Base-by-base conservation (phyloP, 805 yeast genomes). In the Metschnikowia similis region DNA sequence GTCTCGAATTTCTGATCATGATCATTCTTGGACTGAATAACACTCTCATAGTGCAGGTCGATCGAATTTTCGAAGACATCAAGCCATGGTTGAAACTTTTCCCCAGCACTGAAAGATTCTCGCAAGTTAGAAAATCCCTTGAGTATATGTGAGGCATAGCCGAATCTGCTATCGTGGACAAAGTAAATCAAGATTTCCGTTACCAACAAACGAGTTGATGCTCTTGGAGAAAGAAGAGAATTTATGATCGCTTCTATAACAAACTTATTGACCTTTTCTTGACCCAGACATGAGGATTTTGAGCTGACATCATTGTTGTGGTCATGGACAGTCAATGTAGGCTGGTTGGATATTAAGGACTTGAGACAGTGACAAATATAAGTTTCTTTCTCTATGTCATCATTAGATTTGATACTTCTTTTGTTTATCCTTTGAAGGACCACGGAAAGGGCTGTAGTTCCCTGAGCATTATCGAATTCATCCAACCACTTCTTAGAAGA, bases 361-460 rank as follows among this genome's bases (percentile, higher is more conserved):
- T 66, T 70, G 46, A 74, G 64, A 48, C 76, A 72, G 51, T 61
- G 66, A 9, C 74, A 69, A 32, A 73, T 72, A 17, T 59, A 52
- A 48, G 55, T 69, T 49, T 74, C 78, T 47, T 59, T 67, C 46
- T 72, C 76, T 35, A 73, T 69, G 49, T 72, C 77, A 30, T 72
- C 77, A 51, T 74, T 72, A 3, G 76, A 69, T 54, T 74, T 74
- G 52, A 72, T 72, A 49, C 73, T 69, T 52, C 72, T 70, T 50
- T 66, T 69, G 55, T 71, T 74, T 35, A 72, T 63, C 36, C 74
- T 59, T 3, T 69, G 59, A 26, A 74, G 63, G 11, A 69, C 62
- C 5, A 70, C 75, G 0, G 75, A 65, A 10, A 73, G 62, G 0
- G 77, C 77, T 3, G 72, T 65, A 49, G 73, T 77, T 16, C 77